Evolutionary conservation across 805 yeast genomes (phyloP).

Genomic region (Metschnikowia rubicola): DNA sequence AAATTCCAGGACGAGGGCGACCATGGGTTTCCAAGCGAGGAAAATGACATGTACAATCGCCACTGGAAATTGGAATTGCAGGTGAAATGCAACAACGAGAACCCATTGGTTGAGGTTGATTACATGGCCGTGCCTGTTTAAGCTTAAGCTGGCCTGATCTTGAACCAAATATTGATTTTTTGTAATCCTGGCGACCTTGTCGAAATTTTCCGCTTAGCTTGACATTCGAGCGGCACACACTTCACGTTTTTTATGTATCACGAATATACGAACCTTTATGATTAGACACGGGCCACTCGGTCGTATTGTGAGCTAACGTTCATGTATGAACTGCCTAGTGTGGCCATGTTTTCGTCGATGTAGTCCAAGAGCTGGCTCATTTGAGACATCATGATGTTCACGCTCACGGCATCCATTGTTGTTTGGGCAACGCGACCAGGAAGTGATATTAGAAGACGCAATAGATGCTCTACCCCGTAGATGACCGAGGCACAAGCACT

Average conservation of each 20-base stretch:
- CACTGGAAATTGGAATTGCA: constrained; percentile 65
- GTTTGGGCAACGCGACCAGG: constrained; percentile 84
- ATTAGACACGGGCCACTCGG: constrained; percentile 21
- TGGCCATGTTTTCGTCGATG: constrained; percentile 42
- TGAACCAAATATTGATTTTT: neutral
- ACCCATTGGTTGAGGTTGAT: constrained; percentile 65
- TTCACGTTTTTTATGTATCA: constrained; percentile 4
- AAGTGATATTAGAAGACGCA: constrained; percentile 70
- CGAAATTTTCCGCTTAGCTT: neutral
- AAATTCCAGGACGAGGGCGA: constrained; percentile 55
- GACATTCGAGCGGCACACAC: too few species aligned
- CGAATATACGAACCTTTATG: constrained; percentile 2
- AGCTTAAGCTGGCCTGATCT: neutral
- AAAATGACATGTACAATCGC: constrained; percentile 42
- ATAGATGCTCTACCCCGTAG: constrained; percentile 80
- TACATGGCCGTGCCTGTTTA: constrained; percentile 52
- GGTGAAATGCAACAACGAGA: constrained; percentile 62
- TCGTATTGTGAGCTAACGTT: constrained; percentile 40
- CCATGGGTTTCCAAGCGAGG: constrained; percentile 52
- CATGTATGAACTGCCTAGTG: constrained; percentile 34
- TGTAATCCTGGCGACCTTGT: neutral
- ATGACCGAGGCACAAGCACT: constrained; percentile 21
- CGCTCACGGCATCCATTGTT: constrained; percentile 73
- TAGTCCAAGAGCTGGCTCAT: constrained; percentile 53
- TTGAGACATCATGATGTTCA: constrained; percentile 51